Base-by-base conservation (phyloP, 306 rosid genomes). In the Castanea mollissima region DNA sequence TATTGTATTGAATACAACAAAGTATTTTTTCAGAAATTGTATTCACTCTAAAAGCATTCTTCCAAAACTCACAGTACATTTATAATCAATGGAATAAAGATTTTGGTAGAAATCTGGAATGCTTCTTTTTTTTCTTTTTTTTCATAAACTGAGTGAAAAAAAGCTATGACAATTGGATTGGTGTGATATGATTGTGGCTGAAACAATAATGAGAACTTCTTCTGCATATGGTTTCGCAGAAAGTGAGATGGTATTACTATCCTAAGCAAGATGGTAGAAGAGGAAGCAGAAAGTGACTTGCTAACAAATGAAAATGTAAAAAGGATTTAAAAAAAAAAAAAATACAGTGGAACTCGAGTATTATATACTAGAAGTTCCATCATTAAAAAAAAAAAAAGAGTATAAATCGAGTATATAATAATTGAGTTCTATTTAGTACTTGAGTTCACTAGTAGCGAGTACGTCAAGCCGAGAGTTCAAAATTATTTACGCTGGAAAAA, bases 1-100 rank as follows among this genome's bases (percentile, higher is more conserved):
- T 74, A 31, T 94, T 49, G 79, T 94, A 27, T 60, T 92, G 68
- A 94, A 94, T 10, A 67, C 31, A 18, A 16, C 35, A 31, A 68
- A 5, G 13, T 41, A 69, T 20, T 35, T 32, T 76, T 78, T 76
- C 49, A 35, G 72, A 64, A 14, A 25, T 74, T 56, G 73, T 69
- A 62, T 68, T 63, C 20, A n/a, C 72, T 57, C 19, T 31, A 32
- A 29, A 46, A 73, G 71, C 52, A 2, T 59, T 59, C 82, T 46
- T 68, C 74, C 35, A 12, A 74, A 63, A 73, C 16, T 38, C 69
- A 29, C 34, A 5, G 49, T 77, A 55, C 19, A 27, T 49, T 49
- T 71, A 46, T 67, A 84, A 80, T 57, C 23, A 55, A 70, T 4
- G 64, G 79, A 63, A 65, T 71, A 51, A 51, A 1, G n/a, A 77